A percentile compares a stretch with the other conserved stretches of the same genome.
These are phyloP conservation scores for Phenoliferia sp. DNA, from an alignment of 1,284 basidiomycete species.

Conservation along the genomic window DNA sequence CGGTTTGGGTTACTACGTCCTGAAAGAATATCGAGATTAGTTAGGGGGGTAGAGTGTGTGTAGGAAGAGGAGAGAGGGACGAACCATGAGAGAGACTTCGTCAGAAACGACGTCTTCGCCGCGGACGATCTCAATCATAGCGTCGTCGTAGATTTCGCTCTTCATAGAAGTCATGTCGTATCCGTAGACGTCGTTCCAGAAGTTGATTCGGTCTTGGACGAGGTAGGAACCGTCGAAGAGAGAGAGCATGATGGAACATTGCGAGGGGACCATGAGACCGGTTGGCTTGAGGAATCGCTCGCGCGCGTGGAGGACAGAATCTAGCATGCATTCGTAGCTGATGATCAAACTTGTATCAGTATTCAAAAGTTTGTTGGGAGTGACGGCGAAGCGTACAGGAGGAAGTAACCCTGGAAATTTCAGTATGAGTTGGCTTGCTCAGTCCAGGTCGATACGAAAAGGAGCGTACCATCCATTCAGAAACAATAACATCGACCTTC, in stretches of 20 bases:
- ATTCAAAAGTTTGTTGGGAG: slow-evolving; percentile 5
- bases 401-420: slow-evolving; percentile 10
- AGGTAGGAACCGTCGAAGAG: slow-evolving; percentile 72
- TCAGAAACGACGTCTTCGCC: slow-evolving; percentile 64
- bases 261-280: slow-evolving; percentile 88
- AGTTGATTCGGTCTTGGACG: slow-evolving; percentile 72
- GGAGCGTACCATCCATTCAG: slow-evolving; percentile 87
- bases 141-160: slow-evolving; percentile 64
- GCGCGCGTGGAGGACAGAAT: slow-evolving; percentile 82
- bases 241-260: slow-evolving; percentile 77
- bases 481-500: slow-evolving; percentile 87
- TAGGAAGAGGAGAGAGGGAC: slow-evolving; percentile 11
- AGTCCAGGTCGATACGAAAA: neutral
- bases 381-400: neutral
- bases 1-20: slow-evolving; percentile 67
- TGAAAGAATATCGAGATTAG: slow-evolving; percentile 26
- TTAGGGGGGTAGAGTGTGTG: neutral
- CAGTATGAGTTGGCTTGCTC: slow-evolving; percentile 49
- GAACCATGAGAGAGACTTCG: slow-evolving; percentile 64
- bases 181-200: slow-evolving; percentile 90
- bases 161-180: slow-evolving; percentile 80
- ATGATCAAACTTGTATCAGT: slow-evolving; percentile 43
- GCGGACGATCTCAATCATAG: slow-evolving; percentile 72
- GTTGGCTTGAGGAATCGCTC: slow-evolving; percentile 71
- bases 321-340: slow-evolving; percentile 89